These are phyloP conservation scores for Fereydounia khargensis DNA, from an alignment of 1,284 basidiomycete genomes.

Conservation along the genomic window DNA sequence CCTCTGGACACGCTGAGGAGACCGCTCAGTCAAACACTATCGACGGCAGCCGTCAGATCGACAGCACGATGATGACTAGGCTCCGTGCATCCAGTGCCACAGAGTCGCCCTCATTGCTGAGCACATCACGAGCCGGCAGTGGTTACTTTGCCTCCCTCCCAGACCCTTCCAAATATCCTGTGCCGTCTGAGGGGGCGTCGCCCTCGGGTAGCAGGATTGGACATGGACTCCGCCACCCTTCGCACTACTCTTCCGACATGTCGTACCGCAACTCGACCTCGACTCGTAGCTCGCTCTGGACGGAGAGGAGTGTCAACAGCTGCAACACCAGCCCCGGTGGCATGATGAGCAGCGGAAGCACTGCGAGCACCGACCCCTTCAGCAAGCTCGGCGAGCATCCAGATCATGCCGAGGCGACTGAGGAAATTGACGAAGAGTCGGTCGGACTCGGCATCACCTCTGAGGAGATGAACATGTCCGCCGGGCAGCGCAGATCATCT, in stretches of 20 bases:
- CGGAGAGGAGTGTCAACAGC: constrained; percentile 23
- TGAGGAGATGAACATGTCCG: constrained; percentile 5
- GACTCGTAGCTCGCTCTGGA: constrained; percentile 25
- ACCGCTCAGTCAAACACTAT: no score
- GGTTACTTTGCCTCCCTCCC: no score
- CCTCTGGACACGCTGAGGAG: no score
- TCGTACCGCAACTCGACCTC: constrained; percentile 22
- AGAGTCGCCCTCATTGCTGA: no score
- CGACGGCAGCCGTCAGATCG: no score
- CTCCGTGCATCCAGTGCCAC: no score
- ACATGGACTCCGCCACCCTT: no score
- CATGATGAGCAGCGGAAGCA: constrained; percentile 5
- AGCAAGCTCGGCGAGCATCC: not conserved
- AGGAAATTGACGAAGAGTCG: constrained; percentile 22
- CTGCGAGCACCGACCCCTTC: constrained; percentile 4
- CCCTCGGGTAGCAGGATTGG: no score
- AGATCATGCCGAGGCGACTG: constrained; percentile 8
- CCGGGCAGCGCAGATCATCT: constrained; percentile 12
- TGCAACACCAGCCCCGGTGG: constrained; percentile 25
- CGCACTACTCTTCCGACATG: constrained; percentile 18
- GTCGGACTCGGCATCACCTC: constrained; percentile 33
- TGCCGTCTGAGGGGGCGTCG: no score
- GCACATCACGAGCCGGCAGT: no score
- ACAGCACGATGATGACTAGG: no score
- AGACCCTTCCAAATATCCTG: no score